phyloP scores from a whole-genome alignment of 1,139 yeast species.

The Candida mesenterica region DNA sequence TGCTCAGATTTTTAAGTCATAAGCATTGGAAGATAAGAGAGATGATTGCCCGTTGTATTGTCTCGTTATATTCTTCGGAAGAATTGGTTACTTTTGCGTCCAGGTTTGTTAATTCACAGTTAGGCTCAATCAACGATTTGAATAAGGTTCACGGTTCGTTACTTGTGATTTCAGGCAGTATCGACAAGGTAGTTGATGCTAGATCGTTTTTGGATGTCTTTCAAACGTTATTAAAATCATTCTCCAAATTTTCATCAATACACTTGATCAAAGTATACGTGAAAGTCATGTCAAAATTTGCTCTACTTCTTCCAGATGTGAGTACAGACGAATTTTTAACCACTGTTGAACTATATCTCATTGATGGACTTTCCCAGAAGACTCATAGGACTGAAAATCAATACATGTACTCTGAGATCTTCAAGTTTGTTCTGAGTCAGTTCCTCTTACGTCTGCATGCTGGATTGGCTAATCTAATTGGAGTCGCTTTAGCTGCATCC shows the following conservation, averaged over 20 bases:
- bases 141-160: conserved; percentile 10
- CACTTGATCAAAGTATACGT: conserved; percentile 8
- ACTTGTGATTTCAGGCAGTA: conserved; percentile 7
- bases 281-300: conserved; percentile 3
- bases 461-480: conserved; percentile 19
- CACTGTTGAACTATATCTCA: neutral
- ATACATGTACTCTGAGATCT: conserved; percentile 25
- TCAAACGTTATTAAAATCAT: conserved; percentile 1
- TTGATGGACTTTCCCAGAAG: neutral
- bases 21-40: conserved; percentile 82
- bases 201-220: neutral
- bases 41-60: conserved; percentile 72
- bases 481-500: conserved; percentile 31
- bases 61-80: conserved; percentile 43
- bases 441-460: neutral
- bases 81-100: conserved; percentile 14
- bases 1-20: conserved; percentile 21
- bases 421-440: conserved; percentile 24
- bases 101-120: conserved; percentile 1
- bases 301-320: neutral
- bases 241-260: conserved; percentile 5
- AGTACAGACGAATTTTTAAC: neutral
- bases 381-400: conserved; percentile 7
- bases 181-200: conserved; percentile 5
- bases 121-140: conserved; percentile 1